Base-by-base conservation (phyloP, 176 grass and related monocot genomes). In the Pontederia paniculata region DNA sequence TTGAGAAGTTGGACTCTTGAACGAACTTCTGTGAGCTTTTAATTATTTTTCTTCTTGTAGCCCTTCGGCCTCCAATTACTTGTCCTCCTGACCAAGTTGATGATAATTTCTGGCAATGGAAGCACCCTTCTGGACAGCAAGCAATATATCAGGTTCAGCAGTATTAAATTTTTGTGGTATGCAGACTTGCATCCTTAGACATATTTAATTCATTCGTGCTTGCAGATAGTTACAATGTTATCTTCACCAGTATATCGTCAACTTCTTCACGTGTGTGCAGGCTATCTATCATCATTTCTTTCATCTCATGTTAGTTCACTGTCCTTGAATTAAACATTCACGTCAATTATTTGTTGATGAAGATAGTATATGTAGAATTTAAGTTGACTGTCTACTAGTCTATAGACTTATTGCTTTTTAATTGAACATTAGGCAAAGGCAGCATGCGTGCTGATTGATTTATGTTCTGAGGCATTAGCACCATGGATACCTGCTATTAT, bases 261-360 rank as follows among this genome's bases (percentile, higher is more conserved):
- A 67, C 90, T 96, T 82, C 72, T 96, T 69, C 75, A 75, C 74
- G 85, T 76, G 14, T 96, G 90, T 69, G 82, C 85, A 49, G 90
- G 90, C 68, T 96, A 96, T 74, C 85, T 96, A 75, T 89, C 85
- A 55, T 96, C 90, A 31, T 89, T 80, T 71, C 55, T 81, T 54
- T 60, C 80, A 72, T 82, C 82, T 65, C 90, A 96, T 78, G 90
- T 96, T 66, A 3, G 79, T 85, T 72, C 52, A 54, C 72, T 60
- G 45, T 42, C n/a, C 9, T 66, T 76, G 15, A 20, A 74, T 70
- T 25, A 44, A 58, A 52, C 68, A 63, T 55, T 17, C 31, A 56
- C 25, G 1, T 31, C 25, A 31, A 31, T 31, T 2, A 31, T 31
- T 31, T 31, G 2, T 2, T 5, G 5, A 31, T 31, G 25, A 31